Percentiles rank a stretch among this genome's conserved stretches.
These are phyloP conservation scores for Globisporangium emineosum DNA, from an alignment of 352 stramenopile genomes.

Conservation along the genomic window DNA sequence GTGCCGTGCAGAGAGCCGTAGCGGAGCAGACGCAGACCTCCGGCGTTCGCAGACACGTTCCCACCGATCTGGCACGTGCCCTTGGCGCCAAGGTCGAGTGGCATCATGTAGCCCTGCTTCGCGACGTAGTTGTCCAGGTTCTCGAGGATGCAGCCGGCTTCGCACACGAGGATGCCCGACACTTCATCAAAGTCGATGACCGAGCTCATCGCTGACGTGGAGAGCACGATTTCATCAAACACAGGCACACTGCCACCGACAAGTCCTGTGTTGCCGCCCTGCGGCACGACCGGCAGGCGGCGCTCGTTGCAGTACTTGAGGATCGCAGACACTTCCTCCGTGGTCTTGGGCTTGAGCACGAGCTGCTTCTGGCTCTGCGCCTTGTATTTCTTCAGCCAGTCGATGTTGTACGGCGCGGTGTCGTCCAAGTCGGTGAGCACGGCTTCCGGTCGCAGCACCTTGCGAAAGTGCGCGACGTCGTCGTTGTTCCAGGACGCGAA, in stretches of 20 bases:
- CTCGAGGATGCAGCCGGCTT: slow-evolving; percentile 94
- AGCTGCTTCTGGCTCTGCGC: slow-evolving; percentile 52
- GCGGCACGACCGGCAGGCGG: slow-evolving; percentile 90
- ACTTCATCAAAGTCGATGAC: slow-evolving; percentile 91
- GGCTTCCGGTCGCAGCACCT: slow-evolving; percentile 49
- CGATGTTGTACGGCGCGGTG: slow-evolving; percentile 64
- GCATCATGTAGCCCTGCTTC: slow-evolving; percentile 89
- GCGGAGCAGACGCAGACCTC: slow-evolving; percentile 91
- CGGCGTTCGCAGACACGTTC: slow-evolving; percentile 95
- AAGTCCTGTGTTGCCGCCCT: slow-evolving; percentile 97
- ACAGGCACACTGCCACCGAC: slow-evolving; percentile 91
- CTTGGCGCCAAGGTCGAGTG: slow-evolving; percentile 96
- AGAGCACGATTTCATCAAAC: slow-evolving; percentile 94
- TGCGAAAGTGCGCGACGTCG: slow-evolving; percentile 65
- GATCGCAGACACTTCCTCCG: slow-evolving; percentile 84
- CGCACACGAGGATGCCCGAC: slow-evolving; percentile 77
- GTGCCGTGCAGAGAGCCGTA: slow-evolving; percentile 95
- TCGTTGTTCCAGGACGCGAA: slow-evolving; percentile 57
- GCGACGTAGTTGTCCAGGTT: slow-evolving; percentile 88
- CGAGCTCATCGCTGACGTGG: slow-evolving; percentile 87
- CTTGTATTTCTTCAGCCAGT: slow-evolving; percentile 89
- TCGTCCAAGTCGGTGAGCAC: slow-evolving; percentile 72
- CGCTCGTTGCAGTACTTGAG: slow-evolving; percentile 92
- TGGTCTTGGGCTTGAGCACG: slow-evolving; percentile 87
- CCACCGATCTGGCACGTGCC: slow-evolving; percentile 97